Conservation (phyloP, 1,284 basidiomycete species). For the Lentinula novae-zelandiae region DNA sequence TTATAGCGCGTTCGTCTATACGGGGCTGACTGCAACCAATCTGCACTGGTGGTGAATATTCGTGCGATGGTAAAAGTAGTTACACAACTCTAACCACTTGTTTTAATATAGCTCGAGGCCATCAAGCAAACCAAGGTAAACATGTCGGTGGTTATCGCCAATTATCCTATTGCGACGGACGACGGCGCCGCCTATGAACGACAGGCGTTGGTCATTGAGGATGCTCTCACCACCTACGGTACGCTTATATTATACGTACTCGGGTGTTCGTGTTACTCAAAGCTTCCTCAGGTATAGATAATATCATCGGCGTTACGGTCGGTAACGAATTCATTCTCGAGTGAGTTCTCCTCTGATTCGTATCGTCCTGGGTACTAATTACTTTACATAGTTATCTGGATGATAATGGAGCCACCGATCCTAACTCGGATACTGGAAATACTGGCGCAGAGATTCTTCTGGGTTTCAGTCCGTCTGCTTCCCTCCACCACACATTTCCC, state of each 20-base stretch:
- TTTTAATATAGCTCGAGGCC: slow-evolving; percentile 31
- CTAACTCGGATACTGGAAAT: slow-evolving; percentile 43
- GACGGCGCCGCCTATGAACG: slow-evolving; percentile 28
- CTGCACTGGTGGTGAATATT: slow-evolving; percentile 44
- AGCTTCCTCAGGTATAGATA: slow-evolving; percentile 29
- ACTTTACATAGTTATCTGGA: slow-evolving; percentile 36
- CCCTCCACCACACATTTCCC: slow-evolving; percentile 20
- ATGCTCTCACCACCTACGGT: slow-evolving; percentile 17
- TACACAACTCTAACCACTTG: not conserved
- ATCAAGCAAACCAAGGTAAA: slow-evolving; percentile 68
- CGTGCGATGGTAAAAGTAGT: not conserved
- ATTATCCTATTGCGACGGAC: slow-evolving; percentile 55
- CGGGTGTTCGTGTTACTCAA: not conserved
- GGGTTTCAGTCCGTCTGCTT: slow-evolving; percentile 1
- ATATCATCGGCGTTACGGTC: slow-evolving; percentile 67
- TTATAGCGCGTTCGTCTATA: slow-evolving; percentile 49
- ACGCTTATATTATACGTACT: not conserved
- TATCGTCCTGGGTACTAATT: not conserved
- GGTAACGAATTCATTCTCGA: slow-evolving; percentile 68
- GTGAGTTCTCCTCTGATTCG: slow-evolving; percentile 25
- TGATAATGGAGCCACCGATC: slow-evolving; percentile 28
- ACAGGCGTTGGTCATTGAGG: slow-evolving; percentile 19
- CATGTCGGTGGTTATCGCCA: slow-evolving; percentile 70
- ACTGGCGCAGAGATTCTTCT: slow-evolving; percentile 8
- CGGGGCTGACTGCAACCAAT: slow-evolving; percentile 57